Evolutionary conservation across 352 stramenopile genomes (phyloP), one percentile per base, ranked within the genome.

Genomic region (Pilasporangium apinafurcum): DNA sequence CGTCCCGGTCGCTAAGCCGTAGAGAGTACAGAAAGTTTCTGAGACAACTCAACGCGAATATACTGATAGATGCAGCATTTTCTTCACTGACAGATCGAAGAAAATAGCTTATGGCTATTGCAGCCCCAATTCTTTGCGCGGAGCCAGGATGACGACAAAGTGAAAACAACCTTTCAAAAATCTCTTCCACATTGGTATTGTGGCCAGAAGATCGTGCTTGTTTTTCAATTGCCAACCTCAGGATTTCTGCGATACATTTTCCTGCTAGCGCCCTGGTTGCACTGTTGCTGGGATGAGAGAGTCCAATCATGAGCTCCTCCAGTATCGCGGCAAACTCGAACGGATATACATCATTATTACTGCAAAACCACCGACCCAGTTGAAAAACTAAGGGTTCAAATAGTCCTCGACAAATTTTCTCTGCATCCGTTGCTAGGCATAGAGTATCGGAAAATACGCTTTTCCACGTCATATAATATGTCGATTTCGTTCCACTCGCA

Each of bases 311-410:
- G 9, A 90, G 38, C 20, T 84, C 53, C 25, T 91, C 74, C 17
- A 91, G 48, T 14, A 90, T 51, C 37, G 48, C 53, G 8, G 71
- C 52, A 45, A 80, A 85, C 48, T 93, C 81, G 41, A 83, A 86
- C 8, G 75, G 73, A 48, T 72, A 87, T 8, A 55, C 56, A 8
- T 78, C 65, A 18, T 56, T 70, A 34, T 69, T 73, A 22, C 56
- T 68, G 48, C 63, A 74, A 14, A 89, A 46, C 81, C 81, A 93
- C 4, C 64, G 72, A 35, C 82, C 48, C 21, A 91, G 33, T 53
- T 93, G 78, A 22, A 89, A 85, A 7, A 91, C 44, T 14, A 90
- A 41, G 3, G 81, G 77, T 21, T 85, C 62, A 39, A 93, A 91
- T 5, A 93, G 57, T 12, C 64, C 59, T 25, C 74, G 66, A 32